phyloP scores from a whole-genome alignment of 345 rosid species.

The Citrus reticulata region DNA sequence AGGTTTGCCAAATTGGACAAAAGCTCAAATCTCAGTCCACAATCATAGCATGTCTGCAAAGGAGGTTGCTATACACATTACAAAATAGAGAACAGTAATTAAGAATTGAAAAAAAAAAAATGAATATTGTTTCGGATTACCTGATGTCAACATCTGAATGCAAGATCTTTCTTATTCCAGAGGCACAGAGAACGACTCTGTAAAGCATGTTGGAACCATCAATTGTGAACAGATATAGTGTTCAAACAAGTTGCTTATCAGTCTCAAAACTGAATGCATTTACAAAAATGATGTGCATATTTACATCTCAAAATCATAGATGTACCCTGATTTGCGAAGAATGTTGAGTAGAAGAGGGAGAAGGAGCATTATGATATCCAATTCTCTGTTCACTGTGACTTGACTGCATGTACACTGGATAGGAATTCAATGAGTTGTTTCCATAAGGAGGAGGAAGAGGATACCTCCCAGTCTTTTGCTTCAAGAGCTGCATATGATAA shows the following conservation, averaged over 20 bases:
- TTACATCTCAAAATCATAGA: neutral
- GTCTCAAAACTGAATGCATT: neutral
- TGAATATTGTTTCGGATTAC: conserved; percentile 10
- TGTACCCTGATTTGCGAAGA: conserved; percentile 12
- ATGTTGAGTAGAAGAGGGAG: neutral
- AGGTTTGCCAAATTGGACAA: conserved; percentile 34
- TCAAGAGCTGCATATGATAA: conserved; percentile 21
- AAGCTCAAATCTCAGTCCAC: conserved; percentile 29
- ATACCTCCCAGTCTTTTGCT: conserved; percentile 22
- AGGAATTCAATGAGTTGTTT: neutral
- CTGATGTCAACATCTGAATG: conserved; percentile 44
- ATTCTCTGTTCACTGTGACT: conserved; percentile 7
- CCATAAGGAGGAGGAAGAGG: conserved; percentile 41
- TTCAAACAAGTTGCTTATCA: neutral
- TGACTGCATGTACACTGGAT: neutral
- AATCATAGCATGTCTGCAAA: conserved; percentile 38
- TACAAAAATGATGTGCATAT: neutral
- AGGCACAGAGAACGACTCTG: conserved; percentile 31
- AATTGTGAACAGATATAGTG: neutral
- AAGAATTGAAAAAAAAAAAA: neutral
- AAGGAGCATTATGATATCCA: conserved; percentile 3
- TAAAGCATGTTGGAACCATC: neutral
- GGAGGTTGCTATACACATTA: neutral
- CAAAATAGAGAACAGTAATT: neutral
- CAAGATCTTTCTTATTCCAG: conserved; percentile 35